These are phyloP conservation scores for Aspergillus tubingensis DNA, from an alignment of 2,329 filamentous ascomycete species.

Conservation along the genomic window DNA sequence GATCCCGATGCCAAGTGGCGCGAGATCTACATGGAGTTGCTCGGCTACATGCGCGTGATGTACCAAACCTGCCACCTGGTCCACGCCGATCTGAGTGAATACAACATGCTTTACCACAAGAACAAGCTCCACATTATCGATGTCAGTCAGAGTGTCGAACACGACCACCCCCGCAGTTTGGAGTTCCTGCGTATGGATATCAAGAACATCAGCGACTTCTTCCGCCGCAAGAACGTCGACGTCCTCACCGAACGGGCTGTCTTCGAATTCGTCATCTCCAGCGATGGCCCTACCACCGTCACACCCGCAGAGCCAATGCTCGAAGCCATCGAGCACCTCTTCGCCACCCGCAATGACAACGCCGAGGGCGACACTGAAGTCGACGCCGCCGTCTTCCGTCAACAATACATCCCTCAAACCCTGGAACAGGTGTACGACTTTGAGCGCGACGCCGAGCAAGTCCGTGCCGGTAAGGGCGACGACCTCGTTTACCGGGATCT, in stretches of 20 bases:
- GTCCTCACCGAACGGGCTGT: slow-evolving; percentile 75
- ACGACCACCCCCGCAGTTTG: slow-evolving; percentile 86
- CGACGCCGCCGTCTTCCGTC: slow-evolving; percentile 88
- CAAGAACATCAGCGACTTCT: slow-evolving; percentile 94
- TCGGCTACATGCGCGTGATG: slow-evolving; percentile 87
- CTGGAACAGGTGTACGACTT: slow-evolving; percentile 96
- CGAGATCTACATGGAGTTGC: slow-evolving; percentile 75
- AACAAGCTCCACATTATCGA: slow-evolving; percentile 89
- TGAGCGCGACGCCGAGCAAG: slow-evolving; percentile 80
- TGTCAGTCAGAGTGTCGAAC: slow-evolving; percentile 95
- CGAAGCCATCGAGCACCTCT: slow-evolving; percentile 66
- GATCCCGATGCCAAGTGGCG: slow-evolving; percentile 74
- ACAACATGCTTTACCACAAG: slow-evolving; percentile 91
- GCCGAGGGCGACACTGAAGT: slow-evolving; percentile 59
- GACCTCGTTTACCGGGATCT: slow-evolving; percentile 85
- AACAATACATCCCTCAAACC: slow-evolving; percentile 95
- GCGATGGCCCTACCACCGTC: slow-evolving; percentile 51
- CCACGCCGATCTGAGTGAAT: slow-evolving; percentile 95
- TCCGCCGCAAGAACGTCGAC: slow-evolving; percentile 80
- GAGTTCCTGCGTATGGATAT: slow-evolving; percentile 98
- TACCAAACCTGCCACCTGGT: slow-evolving; percentile 91
- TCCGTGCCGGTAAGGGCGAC: slow-evolving; percentile 70
- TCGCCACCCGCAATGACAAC: slow-evolving; percentile 55
- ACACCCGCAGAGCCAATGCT: slow-evolving; percentile 57
- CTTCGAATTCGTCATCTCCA: slow-evolving; percentile 77